A percentile compares a stretch with the other conserved stretches of the same genome.
These are phyloP conservation scores for Amauroascus verrucosus DNA, from an alignment of 2,329 filamentous ascomycete species.

Conservation along the genomic window DNA sequence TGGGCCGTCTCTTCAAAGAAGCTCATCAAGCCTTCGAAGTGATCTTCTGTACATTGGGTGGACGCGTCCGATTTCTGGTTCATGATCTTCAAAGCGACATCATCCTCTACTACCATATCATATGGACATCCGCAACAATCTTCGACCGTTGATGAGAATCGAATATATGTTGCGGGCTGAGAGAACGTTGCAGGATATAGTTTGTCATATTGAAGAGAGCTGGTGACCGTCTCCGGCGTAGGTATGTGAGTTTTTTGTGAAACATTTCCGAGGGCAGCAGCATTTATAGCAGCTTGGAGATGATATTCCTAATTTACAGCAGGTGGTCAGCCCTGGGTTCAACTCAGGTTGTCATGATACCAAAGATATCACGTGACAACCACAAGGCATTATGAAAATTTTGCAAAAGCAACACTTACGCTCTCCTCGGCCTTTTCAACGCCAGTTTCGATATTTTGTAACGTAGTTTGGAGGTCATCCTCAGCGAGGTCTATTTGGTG, in stretches of 20 bases:
- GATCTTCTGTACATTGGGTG: conserved; percentile 68
- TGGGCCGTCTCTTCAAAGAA: conserved; percentile 83
- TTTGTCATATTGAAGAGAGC: conserved; percentile 71
- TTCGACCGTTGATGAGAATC: conserved; percentile 95
- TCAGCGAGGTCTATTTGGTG: conserved; percentile 85
- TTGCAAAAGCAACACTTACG: conserved; percentile 52
- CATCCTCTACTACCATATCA: conserved; percentile 89
- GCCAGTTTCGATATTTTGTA: conserved; percentile 80
- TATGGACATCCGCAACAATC: conserved; percentile 85
- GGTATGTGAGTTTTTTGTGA: conserved; percentile 54
- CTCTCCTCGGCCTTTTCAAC: conserved; percentile 97
- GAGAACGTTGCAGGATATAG: conserved; percentile 71
- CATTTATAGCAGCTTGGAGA: conserved; percentile 73
- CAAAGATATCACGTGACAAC: conserved; percentile 30
- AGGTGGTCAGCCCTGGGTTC: conserved; percentile 2
- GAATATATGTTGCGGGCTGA: conserved; percentile 86
- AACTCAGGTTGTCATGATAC: neutral
- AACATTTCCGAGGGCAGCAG: conserved; percentile 50
- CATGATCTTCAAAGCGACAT: conserved; percentile 69
- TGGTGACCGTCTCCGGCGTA: conserved; percentile 53
- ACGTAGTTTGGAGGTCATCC: conserved; percentile 70
- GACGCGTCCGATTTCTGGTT: conserved; percentile 62
- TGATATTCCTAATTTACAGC: conserved; percentile 66
- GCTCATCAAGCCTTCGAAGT: conserved; percentile 89
- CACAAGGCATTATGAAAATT: conserved; percentile 24